Conservation (phyloP, 1,139 yeast genomes). For the Yamadazyma atlantica region DNA sequence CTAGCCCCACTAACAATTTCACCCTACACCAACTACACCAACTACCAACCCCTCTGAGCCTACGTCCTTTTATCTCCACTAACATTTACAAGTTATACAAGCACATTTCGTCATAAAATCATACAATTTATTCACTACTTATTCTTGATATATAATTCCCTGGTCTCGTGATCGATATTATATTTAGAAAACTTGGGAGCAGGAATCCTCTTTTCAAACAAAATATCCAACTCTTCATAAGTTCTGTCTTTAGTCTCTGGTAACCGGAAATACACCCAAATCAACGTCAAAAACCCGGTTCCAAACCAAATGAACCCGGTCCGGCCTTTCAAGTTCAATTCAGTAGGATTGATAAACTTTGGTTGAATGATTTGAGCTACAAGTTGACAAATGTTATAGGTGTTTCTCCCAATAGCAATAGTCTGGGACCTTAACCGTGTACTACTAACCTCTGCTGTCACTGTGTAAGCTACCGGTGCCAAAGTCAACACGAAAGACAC, state of each 20-base stretch:
- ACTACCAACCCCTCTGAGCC: too few relatives aligned
- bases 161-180: constrained; percentile 9
- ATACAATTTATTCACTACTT: background rate
- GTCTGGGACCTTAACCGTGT: constrained; percentile 54
- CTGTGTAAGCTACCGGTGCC: constrained; percentile 58
- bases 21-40: too few relatives aligned
- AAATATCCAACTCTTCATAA: constrained; percentile 55
- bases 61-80: too few relatives aligned
- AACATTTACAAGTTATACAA: too few relatives aligned
- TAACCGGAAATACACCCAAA: constrained; percentile 52
- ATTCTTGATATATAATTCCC: constrained; percentile 6
- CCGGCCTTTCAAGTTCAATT: constrained; percentile 58
- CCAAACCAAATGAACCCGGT: constrained; percentile 59
- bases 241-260: constrained; percentile 61
- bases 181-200: constrained; percentile 37
- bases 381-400: constrained; percentile 44
- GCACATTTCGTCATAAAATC: too few relatives aligned
- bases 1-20: too few relatives aligned
- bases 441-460: constrained; percentile 56
- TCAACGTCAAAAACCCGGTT: constrained; percentile 32
- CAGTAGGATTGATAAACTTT: constrained; percentile 56
- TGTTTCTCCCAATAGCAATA: constrained; percentile 53
- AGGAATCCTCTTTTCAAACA: constrained; percentile 42
- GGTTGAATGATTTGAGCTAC: constrained; percentile 47
- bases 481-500: constrained; percentile 48